Conservation (phyloP, 2,329 filamentous ascomycete species). For the Botrytis tulipae region DNA sequence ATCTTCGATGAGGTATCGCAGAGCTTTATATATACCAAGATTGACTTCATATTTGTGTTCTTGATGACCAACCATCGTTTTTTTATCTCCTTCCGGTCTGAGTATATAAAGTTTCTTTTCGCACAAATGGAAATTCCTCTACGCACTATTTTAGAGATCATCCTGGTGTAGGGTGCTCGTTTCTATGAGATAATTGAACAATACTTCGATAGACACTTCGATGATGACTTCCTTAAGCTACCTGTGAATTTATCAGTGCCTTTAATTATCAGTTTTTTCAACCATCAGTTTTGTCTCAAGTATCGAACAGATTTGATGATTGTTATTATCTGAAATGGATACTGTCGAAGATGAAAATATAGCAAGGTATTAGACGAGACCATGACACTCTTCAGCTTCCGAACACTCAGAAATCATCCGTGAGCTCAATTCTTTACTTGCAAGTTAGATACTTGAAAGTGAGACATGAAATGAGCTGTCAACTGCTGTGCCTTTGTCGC, state of each 20-base stretch:
- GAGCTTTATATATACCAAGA: too few species aligned
- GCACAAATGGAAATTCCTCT: neutral
- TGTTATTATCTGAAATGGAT: neutral
- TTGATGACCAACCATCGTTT: neutral
- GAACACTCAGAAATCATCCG: too few species aligned
- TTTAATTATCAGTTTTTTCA: neutral
- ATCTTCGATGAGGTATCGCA: neutral
- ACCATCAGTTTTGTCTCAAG: too few species aligned
- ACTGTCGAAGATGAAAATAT: neutral
- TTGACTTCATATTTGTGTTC: neutral
- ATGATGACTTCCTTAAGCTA: neutral
- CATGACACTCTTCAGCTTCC: too few species aligned
- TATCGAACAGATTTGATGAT: too few species aligned
- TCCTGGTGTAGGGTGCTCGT: neutral
- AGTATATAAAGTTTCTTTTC: neutral
- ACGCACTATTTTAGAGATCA: neutral
- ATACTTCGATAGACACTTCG: neutral
- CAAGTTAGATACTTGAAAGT: neutral
- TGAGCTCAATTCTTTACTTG: too few species aligned
- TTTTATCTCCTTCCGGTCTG: neutral
- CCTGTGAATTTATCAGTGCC: neutral
- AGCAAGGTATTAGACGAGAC: neutral
- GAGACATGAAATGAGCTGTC: neutral
- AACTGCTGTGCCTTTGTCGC: accelerated
- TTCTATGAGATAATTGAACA: neutral